Percentiles rank a stretch among this genome's conserved stretches.
These are phyloP conservation scores for Ceratocystis papillata DNA, from an alignment of 2,329 filamentous ascomycete species.

Conservation along the genomic window DNA sequence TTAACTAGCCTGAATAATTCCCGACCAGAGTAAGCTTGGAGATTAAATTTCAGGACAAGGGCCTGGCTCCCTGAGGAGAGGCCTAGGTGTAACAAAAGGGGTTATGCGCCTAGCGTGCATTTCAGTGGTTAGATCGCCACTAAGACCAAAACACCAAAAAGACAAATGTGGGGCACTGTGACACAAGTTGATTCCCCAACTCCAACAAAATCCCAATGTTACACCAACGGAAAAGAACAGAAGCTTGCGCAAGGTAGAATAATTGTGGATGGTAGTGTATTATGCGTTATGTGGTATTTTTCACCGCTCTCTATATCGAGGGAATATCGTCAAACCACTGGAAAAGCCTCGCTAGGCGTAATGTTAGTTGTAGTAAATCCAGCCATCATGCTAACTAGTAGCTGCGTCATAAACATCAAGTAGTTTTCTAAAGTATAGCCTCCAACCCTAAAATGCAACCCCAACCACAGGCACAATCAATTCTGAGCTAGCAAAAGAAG, in stretches of 20 bases:
- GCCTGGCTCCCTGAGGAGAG: too few relatives aligned
- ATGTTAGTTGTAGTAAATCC: too few relatives aligned
- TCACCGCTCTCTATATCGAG: too few relatives aligned
- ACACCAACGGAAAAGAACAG: neutral
- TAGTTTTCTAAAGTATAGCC: neutral
- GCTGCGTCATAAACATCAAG: neutral
- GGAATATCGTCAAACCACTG: too few relatives aligned
- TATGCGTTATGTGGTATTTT: too few relatives aligned
- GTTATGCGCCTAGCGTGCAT: neutral
- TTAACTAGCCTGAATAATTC: neutral
- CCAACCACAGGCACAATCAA: neutral
- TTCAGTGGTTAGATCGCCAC: neutral
- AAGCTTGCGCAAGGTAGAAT: too few relatives aligned
- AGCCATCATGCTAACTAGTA: too few relatives aligned
- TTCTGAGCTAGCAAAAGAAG: neutral
- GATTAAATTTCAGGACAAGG: neutral
- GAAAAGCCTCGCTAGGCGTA: too few relatives aligned
- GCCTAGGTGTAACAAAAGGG: conserved; percentile 8
- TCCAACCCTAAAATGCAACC: neutral
- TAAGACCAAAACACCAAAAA: neutral
- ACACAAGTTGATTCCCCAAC: neutral
- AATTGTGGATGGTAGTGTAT: too few relatives aligned
- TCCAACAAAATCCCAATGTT: neutral
- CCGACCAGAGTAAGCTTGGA: too few relatives aligned
- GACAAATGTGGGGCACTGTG: neutral